Percentiles rank a stretch among this genome's conserved stretches.
Evolutionary conservation across 495 filamentous ascomycete species (phyloP).

Genomic region (Penicillium verhagenii): DNA sequence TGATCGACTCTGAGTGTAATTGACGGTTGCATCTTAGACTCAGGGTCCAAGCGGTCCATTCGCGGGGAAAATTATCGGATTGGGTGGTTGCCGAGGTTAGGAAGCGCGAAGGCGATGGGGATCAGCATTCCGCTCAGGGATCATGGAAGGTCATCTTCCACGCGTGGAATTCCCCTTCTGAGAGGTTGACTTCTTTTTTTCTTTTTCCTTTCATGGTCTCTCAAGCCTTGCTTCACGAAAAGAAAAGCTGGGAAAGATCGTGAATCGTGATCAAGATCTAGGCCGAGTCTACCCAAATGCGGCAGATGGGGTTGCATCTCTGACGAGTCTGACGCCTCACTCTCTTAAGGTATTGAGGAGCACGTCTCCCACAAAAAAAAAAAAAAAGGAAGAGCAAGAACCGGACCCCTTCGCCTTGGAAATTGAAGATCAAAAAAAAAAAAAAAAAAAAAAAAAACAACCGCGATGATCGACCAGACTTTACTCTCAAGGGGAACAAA

Average conservation of each 20-base stretch:
- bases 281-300: neutral
- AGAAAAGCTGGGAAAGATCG: neutral
- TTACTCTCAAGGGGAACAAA: too few relatives aligned
- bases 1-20: slow-evolving; percentile 7
- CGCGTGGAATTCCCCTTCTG: neutral
- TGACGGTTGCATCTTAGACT: slow-evolving; percentile 22
- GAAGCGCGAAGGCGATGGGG: neutral
- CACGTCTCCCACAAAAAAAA: neutral
- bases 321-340: too few relatives aligned
- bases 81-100: slow-evolving; percentile 5
- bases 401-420: too few relatives aligned
- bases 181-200: neutral
- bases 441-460: too few relatives aligned
- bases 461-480: too few relatives aligned
- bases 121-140: neutral
- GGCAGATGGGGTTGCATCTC: neutral
- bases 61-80: slow-evolving; percentile 1
- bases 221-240: too few relatives aligned
- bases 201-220: too few relatives aligned
- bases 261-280: neutral
- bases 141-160: neutral
- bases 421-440: too few relatives aligned
- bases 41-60: neutral
- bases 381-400: neutral
- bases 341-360: neutral